Evolutionary conservation across 1,139 yeast genomes (phyloP).

Genomic region (Debaryomycetaceae sp.): DNA sequence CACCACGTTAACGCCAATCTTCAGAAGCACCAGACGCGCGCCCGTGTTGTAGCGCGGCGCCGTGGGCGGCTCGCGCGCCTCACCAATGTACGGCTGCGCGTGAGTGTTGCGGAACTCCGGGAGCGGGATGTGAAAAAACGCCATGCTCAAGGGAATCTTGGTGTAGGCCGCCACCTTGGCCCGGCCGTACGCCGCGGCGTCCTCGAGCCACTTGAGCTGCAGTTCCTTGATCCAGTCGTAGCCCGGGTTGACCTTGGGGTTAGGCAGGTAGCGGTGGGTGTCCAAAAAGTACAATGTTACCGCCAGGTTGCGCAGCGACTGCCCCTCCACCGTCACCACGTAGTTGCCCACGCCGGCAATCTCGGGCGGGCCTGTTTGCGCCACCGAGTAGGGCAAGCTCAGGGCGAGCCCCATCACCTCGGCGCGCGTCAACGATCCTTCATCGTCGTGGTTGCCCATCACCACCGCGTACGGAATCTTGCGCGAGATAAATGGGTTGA

Average conservation of each 20-base stretch:
- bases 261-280: slow-evolving; percentile 67
- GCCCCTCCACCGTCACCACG: slow-evolving; percentile 16
- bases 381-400: slow-evolving; percentile 23
- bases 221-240: slow-evolving; percentile 81
- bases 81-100: slow-evolving; percentile 53
- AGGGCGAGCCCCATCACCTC: slow-evolving; percentile 21
- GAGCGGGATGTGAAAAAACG: slow-evolving; percentile 89
- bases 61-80: slow-evolving; percentile 64
- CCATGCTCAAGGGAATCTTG: slow-evolving; percentile 63
- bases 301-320: slow-evolving; percentile 30
- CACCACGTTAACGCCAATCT: slow-evolving; percentile 65
- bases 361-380: slow-evolving; percentile 19
- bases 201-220: slow-evolving; percentile 60
- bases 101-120: slow-evolving; percentile 65
- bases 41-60: slow-evolving; percentile 72
- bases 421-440: slow-evolving; percentile 19
- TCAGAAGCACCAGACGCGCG: slow-evolving; percentile 52
- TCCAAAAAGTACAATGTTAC: slow-evolving; percentile 73
- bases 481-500: slow-evolving; percentile 55
- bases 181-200: slow-evolving; percentile 30
- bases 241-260: slow-evolving; percentile 65
- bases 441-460: slow-evolving; percentile 57
- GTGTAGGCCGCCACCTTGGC: slow-evolving; percentile 29
- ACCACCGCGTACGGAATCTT: slow-evolving; percentile 69
- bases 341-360: slow-evolving; percentile 27